phyloP scores from a whole-genome alignment of 345 rosid species.

The Populus euphratica region DNA sequence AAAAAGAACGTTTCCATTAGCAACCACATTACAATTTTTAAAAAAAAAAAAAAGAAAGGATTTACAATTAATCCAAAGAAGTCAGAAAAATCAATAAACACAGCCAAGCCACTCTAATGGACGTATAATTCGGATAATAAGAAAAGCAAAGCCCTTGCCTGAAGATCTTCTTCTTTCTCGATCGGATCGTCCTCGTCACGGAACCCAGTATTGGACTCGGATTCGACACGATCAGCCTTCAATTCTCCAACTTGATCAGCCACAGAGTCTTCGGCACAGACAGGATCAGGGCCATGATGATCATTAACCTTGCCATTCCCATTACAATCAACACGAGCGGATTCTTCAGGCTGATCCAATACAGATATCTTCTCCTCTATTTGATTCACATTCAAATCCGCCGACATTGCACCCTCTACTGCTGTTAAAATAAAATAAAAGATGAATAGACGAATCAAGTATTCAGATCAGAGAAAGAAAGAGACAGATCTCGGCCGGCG shows the following conservation, averaged over 20 bases:
- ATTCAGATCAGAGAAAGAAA: too few relatives aligned
- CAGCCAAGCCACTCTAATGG: background rate
- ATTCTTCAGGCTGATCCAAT: background rate
- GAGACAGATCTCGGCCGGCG: too few relatives aligned
- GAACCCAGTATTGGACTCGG: background rate
- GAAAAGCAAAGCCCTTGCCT: background rate
- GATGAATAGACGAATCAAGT: too few relatives aligned
- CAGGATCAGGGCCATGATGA: background rate
- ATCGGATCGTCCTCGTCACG: background rate
- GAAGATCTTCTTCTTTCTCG: background rate
- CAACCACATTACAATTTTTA: background rate
- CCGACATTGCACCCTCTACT: slow-evolving; percentile 1
- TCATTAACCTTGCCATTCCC: background rate
- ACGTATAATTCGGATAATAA: background rate
- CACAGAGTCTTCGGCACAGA: background rate
- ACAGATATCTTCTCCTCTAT: background rate
- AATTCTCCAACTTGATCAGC: background rate
- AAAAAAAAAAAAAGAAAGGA: too few relatives aligned
- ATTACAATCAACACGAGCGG: background rate
- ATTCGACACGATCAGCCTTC: background rate
- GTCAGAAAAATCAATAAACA: too few relatives aligned
- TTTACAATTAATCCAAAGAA: too few relatives aligned
- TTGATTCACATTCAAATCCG: background rate
- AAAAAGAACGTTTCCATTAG: background rate
- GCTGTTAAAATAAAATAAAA: too few relatives aligned